Percentiles rank a stretch among this genome's conserved stretches.
Conservation (phyloP, 257 asterid genomes). For the Nicotiana sylvestris region DNA sequence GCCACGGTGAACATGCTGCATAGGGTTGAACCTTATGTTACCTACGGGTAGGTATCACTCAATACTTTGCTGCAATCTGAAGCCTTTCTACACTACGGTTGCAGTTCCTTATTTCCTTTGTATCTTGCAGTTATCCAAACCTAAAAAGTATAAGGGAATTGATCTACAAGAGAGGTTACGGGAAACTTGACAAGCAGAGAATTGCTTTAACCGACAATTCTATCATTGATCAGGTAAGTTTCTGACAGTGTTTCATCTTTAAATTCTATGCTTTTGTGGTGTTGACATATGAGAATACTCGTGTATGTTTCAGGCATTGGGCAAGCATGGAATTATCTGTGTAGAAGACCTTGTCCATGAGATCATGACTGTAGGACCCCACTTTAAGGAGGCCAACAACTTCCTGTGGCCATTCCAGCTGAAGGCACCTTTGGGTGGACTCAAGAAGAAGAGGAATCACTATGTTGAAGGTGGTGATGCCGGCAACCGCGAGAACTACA, state of each 20-base stretch:
- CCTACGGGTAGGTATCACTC: constrained; percentile 38
- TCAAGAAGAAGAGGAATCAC: constrained; percentile 61
- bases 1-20: constrained; percentile 59
- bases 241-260: neutral
- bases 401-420: constrained; percentile 61
- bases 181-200: constrained; percentile 49
- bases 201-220: constrained; percentile 49
- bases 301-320: constrained; percentile 25
- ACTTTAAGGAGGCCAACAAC: constrained; percentile 55
- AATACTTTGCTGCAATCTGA: neutral
- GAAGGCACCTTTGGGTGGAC: constrained; percentile 56
- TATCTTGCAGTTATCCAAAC: constrained; percentile 40
- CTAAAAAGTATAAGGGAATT: constrained; percentile 45
- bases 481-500: constrained; percentile 53
- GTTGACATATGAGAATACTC: neutral
- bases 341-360: constrained; percentile 53
- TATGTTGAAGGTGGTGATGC: constrained; percentile 67
- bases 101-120: neutral
- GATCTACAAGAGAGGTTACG: constrained; percentile 54
- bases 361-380: constrained; percentile 54
- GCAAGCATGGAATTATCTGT: constrained; percentile 47
- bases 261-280: neutral
- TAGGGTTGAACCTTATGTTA: constrained; percentile 57
- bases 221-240: constrained; percentile 40
- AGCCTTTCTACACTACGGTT: neutral